A percentile compares a stretch with the other conserved stretches of the same genome.
Conservation (phyloP, 176 grass and related monocot genomes). For the Hsuehochloa calcarea region DNA sequence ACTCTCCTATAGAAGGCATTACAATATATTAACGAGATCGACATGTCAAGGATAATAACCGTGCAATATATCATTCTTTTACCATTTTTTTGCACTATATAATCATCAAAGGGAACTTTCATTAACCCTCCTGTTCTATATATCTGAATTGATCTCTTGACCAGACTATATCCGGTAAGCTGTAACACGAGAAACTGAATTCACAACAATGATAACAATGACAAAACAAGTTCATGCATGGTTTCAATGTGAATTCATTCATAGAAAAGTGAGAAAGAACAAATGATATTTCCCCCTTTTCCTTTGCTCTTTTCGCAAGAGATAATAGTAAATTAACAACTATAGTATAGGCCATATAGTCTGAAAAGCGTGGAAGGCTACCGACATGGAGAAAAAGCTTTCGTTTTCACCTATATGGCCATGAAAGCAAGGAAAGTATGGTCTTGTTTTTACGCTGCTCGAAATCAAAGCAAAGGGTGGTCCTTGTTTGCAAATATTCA, state of each 20-base stretch:
- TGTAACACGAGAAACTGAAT: not conserved
- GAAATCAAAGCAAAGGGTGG: slow-evolving; percentile 72
- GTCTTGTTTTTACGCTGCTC: slow-evolving; percentile 80
- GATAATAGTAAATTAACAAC: slow-evolving; percentile 36
- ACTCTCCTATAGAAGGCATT: not conserved
- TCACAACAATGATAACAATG: not conserved
- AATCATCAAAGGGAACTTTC: not conserved
- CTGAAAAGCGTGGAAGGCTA: slow-evolving; percentile 48
- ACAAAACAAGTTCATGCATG: slow-evolving; percentile 8
- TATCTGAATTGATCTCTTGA: not conserved
- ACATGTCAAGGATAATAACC: not conserved
- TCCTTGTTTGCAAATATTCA: slow-evolving; percentile 79
- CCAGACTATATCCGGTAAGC: not conserved
- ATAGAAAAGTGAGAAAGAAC: slow-evolving; percentile 29
- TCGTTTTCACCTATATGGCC: slow-evolving; percentile 67
- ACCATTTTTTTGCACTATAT: not conserved
- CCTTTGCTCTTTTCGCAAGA: slow-evolving; percentile 42
- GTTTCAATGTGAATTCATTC: slow-evolving; percentile 30
- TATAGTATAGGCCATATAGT: slow-evolving; percentile 22
- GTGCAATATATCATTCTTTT: not conserved
- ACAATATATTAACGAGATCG: not conserved
- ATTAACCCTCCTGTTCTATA: not conserved
- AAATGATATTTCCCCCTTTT: slow-evolving; percentile 34
- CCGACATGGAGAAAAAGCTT: slow-evolving; percentile 60
- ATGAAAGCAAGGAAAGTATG: slow-evolving; percentile 79